Base-by-base conservation (phyloP, 176 grass and related monocot genomes). In the Triticum urartu region DNA sequence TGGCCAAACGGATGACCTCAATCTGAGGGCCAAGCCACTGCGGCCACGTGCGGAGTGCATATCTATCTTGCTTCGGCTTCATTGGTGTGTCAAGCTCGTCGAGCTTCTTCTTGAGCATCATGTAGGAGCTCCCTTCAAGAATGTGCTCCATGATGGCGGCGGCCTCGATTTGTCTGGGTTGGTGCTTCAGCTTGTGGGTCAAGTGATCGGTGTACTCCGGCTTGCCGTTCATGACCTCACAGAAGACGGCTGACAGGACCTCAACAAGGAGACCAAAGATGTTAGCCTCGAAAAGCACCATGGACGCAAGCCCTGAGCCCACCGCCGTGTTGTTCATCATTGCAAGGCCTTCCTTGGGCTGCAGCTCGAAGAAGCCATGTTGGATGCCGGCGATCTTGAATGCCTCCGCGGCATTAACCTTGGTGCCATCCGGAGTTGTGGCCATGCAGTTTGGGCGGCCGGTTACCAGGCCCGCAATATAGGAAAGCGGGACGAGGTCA, bases 1-100 rank as follows among this genome's bases (percentile, higher is more conserved):
- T 97, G 21, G 94, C 89, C 3, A 89, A 80, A 4, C 94, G 89
- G 85, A 97, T 94, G 47, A 94, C 90, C 73, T 97, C 95, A 5
- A 97, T 93, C 11, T 97, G 95, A 3, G 95, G 95, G 6, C 95
- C 95, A 9, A 97, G 89, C 95, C 95, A 97, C 20, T 97, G 95
- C 0, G 92, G 95, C 32, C 92, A 97, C 22, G 95, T 97, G 67
- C 95, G 92, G n/a, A 97, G 95, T 38, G 92, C 95, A 73, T 97
- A 97, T 59, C 90, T 67, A 85, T 97, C 95, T 72, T 97, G 92
- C 81, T 97, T 97, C 22, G 95, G 95, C 89, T 97, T 97, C 92
- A 94, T 90, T 10, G 93, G 3, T 0, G 95, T 90, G 73, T 97
- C 92, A 18, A 92, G 87, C 28, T 93, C 95, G 7, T 88, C 87